Base-by-base conservation (phyloP, 108 stramenopile species). In the Bacterosira constricta region DNA sequence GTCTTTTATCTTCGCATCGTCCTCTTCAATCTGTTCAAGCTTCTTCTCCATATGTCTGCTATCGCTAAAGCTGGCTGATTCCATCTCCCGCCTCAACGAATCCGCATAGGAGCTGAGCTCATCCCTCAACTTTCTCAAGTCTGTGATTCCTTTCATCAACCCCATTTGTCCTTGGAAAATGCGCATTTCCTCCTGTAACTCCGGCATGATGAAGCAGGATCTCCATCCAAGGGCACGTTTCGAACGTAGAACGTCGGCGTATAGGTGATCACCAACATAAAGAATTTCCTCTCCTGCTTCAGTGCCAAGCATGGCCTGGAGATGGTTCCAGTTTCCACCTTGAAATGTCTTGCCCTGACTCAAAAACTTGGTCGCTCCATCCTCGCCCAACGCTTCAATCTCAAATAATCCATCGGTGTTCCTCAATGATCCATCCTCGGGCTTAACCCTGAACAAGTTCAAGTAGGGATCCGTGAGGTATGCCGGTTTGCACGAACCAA, bases 241-340 rank as follows among this genome's bases (percentile, higher is more conserved):
- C 8, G 93, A 94, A 32, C 97, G 77, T 46, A 96, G 61, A 15
- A 98, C 94, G 62, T 97, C 96, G 21, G 93, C 78, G 73, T 96
- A 98, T 64, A 98, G 90, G 81, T 98, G 97, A 71, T 98, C 97
- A 32, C 97, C 97, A 35, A 98, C 97, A 58, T 98, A 98, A 36
- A 98, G 75, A 39, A 98, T 89, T 76, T 96, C 91, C 42, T 97
- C 96, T 41, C 97, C 97, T 8, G 92, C 91, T 69, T 83, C 73
- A 50, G 90, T 81, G 18, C 81, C 90, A 52, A 98, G 82, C 92
- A 97, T 93, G 44, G 85, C 88, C 60, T 93, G 89, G 53, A 98
- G 83, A 81, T 96, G 93, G 41, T 87, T 81, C 95, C 95, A 98
- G 66, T 96, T 96, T 17, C 97, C 97, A 36, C 94, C 95, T 78